Evolutionary conservation across 306 rosid genomes (phyloP), one percentile per base, ranked within the genome.

Genomic region (Datisca glomerata): DNA sequence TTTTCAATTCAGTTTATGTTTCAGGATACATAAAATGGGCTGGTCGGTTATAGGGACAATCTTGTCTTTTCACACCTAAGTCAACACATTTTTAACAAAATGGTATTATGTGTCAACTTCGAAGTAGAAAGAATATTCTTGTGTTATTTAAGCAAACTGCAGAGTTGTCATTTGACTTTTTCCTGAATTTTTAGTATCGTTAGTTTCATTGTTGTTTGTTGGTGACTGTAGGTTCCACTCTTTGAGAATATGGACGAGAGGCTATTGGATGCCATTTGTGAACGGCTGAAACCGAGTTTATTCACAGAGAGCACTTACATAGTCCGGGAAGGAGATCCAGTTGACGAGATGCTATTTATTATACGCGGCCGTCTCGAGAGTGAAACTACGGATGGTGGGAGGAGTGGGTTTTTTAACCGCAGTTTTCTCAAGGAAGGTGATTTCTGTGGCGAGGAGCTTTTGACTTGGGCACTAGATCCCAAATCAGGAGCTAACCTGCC

Each of bases 311-410:
- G 22, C 66, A 83, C 95, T 34, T 89, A 63, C 82, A 70, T 89
- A 24, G 97, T 83, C 18, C 70, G 93, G 35, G 97, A 89, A 59
- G 97, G 97, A 55, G 97, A 89, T 70, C 97, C 97, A 4, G 97
- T 89, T 21, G 97, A 89, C 22, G 95, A 89, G 71, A 89, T 89
- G 97, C 93, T 89, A 49, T 84, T 89, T 67, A 77, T 89, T 59
- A 89, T 89, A 33, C 95, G 95, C 5, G 97, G 97, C 19, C 97
- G 91, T 51, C 97, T 89, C 7, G 97, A 89, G 79, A 89, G 95
- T 64, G 80, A 73, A 42, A 89, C 97, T 49, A 89, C 97, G 0
- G 95, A 89, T 68, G 97, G 97, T 23, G 97, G 97, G 36, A 66
- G 97, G 47, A 83, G 93, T 51, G 97, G 97, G 15, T 89, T 89